These are phyloP conservation scores for Ramularia endophylla DNA, from an alignment of 2,329 filamentous ascomycete genomes.

Conservation along the genomic window DNA sequence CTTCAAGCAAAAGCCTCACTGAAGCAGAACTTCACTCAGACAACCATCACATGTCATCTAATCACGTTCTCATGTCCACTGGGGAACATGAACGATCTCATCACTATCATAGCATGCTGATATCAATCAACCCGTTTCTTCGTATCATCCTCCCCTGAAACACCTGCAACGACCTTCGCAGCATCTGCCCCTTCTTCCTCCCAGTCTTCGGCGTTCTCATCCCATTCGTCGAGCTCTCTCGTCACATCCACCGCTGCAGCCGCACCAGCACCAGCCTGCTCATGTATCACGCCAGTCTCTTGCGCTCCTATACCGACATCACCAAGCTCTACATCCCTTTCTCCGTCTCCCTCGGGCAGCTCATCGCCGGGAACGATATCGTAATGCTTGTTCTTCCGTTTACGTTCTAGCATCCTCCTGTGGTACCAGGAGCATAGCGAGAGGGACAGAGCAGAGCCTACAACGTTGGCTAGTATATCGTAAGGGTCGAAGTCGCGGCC, in stretches of 20 bases:
- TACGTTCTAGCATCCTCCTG: conserved; percentile 87
- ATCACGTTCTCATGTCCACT: conserved; percentile 2
- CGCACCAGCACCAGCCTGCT: conserved; percentile 32
- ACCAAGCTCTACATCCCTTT: conserved; percentile 70
- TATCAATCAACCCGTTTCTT: conserved; percentile 41
- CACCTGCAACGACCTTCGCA: conserved; percentile 20
- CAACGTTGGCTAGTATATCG: conserved; percentile 81
- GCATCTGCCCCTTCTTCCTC: conserved; percentile 49
- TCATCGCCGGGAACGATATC: conserved; percentile 60
- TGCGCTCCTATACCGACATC: conserved; percentile 39
- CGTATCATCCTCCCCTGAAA: conserved; percentile 25
- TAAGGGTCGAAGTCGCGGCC: conserved; percentile 63
- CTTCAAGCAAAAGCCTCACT: too few relatives aligned
- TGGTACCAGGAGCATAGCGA: conserved; percentile 86
- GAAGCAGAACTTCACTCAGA: too few relatives aligned
- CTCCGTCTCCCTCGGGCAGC: conserved; percentile 40
- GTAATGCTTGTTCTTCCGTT: conserved; percentile 67
- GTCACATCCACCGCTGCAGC: conserved; percentile 64
- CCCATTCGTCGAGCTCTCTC: conserved; percentile 87
- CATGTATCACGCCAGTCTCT: conserved; percentile 29
- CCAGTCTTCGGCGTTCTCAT: conserved; percentile 73
- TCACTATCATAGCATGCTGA: conserved; percentile 7
- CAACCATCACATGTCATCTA: too few relatives aligned
- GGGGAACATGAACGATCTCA: too few relatives aligned
- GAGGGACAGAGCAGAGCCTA: conserved; percentile 67